These are phyloP conservation scores for Diaporthe longicolla DNA, from an alignment of 2,329 filamentous ascomycete species.

Conservation along the genomic window DNA sequence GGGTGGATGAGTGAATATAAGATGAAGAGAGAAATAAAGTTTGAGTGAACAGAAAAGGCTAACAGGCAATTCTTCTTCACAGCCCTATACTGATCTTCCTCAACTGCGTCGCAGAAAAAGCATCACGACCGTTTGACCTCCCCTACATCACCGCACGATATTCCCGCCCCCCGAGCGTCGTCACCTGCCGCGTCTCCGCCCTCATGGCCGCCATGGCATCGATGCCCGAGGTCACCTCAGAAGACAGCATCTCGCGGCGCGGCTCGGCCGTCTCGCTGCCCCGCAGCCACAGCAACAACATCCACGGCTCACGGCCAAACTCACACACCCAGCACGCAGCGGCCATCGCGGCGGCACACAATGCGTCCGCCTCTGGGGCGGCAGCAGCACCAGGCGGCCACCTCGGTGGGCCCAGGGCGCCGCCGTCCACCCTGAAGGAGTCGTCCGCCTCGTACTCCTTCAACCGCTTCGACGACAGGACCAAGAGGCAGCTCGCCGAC, in stretches of 20 bases:
- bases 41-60: neutral
- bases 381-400: neutral
- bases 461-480: conserved; percentile 36
- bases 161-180: conserved; percentile 26
- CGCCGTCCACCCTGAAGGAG: conserved; percentile 36
- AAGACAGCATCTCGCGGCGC: conserved; percentile 42
- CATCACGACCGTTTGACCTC: conserved; percentile 46
- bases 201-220: conserved; percentile 35
- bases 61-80: neutral
- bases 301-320: conserved; percentile 31
- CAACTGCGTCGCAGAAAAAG: conserved; percentile 45
- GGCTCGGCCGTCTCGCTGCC: conserved; percentile 33
- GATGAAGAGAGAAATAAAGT: neutral
- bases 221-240: conserved; percentile 40
- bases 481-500: conserved; percentile 39
- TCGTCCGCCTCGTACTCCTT: conserved; percentile 29
- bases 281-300: conserved; percentile 1
- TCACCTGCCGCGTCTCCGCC: conserved; percentile 41
- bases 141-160: conserved; percentile 43
- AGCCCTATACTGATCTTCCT: conserved; percentile 43
- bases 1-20: neutral
- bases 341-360: conserved; percentile 39
- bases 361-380: neutral
- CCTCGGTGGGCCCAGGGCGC: conserved; percentile 37
- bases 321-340: conserved; percentile 41